Evolutionary conservation across 1,139 yeast genomes (phyloP).

Genomic region (Hanseniaspora gamundiae): DNA sequence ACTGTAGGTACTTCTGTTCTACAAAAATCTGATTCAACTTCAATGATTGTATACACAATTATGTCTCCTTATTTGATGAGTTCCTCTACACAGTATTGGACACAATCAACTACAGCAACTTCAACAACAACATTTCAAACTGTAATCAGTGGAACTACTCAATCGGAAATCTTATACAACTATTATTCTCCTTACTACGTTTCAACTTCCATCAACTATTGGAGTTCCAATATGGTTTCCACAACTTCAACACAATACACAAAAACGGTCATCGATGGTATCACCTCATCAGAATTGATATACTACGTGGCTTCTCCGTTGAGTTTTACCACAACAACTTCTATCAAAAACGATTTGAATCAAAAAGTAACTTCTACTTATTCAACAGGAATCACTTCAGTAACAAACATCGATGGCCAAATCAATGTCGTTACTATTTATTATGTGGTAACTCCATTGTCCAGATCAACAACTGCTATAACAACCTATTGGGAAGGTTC

Average conservation of each 20-base stretch:
- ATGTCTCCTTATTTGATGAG: slow-evolving; percentile 6
- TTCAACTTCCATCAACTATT: slow-evolving; percentile 3
- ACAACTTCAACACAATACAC: slow-evolving; percentile 9
- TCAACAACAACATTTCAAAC: neutral
- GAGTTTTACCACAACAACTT: slow-evolving; percentile 3
- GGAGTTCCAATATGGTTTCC: slow-evolving; percentile 7
- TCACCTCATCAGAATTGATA: slow-evolving; percentile 9
- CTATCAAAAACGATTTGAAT: neutral
- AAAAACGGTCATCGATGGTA: slow-evolving; percentile 6
- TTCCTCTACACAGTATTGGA: neutral
- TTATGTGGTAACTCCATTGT: slow-evolving; percentile 11
- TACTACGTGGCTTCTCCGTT: slow-evolving; percentile 11
- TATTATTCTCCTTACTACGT: slow-evolving; percentile 7
- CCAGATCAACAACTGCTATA: slow-evolving; percentile 6
- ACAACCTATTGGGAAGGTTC: slow-evolving; percentile 9
- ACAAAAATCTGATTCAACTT: no score
- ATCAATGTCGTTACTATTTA: slow-evolving; percentile 5
- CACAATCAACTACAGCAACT: neutral
- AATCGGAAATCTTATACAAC: neutral
- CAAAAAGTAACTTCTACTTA: neutral
- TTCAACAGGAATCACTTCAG: neutral
- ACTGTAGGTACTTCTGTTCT: slow-evolving; percentile 8
- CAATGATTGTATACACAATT: slow-evolving; percentile 5
- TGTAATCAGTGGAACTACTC: neutral
- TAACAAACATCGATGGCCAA: neutral